phyloP scores from a whole-genome alignment of 257 asterid genomes.

The Orobanche coerulescens region DNA sequence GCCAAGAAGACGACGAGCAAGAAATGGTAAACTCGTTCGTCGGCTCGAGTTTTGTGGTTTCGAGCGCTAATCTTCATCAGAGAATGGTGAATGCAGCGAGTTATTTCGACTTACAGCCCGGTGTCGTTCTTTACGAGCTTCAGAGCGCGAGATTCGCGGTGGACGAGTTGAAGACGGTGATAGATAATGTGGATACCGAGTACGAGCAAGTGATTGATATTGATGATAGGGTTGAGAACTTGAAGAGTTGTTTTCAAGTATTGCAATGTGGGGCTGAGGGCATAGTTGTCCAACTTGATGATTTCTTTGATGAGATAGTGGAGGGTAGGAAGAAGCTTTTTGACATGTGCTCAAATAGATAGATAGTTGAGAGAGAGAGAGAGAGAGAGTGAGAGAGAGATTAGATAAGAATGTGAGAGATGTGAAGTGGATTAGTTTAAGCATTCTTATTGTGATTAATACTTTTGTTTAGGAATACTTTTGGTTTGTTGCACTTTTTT shows the following conservation, averaged over 20 bases:
- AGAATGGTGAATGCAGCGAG: slow-evolving; percentile 36
- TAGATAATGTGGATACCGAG: slow-evolving; percentile 31
- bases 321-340: slow-evolving; percentile 74
- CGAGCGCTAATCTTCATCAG: slow-evolving; percentile 54
- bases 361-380: slow-evolving; percentile 5
- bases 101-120: slow-evolving; percentile 37
- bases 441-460: too few species aligned
- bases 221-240: slow-evolving; percentile 37
- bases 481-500: too few species aligned
- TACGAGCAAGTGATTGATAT: slow-evolving; percentile 5
- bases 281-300: slow-evolving; percentile 42
- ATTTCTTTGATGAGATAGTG: slow-evolving; percentile 46
- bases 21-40: not conserved
- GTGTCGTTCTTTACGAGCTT: slow-evolving; percentile 53
- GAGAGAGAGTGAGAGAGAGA: too few species aligned
- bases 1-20: slow-evolving; percentile 12
- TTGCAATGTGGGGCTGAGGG: slow-evolving; percentile 65
- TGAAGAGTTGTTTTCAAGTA: slow-evolving; percentile 50
- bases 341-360: slow-evolving; percentile 69
- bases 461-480: too few species aligned
- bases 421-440: too few species aligned
- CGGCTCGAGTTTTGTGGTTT: slow-evolving; percentile 30
- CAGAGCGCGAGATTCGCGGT: slow-evolving; percentile 34
- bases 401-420: too few species aligned
- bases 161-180: slow-evolving; percentile 46